These are phyloP conservation scores for Suhomyces pyralidae DNA, from an alignment of 805 yeast species.

Conservation along the genomic window DNA sequence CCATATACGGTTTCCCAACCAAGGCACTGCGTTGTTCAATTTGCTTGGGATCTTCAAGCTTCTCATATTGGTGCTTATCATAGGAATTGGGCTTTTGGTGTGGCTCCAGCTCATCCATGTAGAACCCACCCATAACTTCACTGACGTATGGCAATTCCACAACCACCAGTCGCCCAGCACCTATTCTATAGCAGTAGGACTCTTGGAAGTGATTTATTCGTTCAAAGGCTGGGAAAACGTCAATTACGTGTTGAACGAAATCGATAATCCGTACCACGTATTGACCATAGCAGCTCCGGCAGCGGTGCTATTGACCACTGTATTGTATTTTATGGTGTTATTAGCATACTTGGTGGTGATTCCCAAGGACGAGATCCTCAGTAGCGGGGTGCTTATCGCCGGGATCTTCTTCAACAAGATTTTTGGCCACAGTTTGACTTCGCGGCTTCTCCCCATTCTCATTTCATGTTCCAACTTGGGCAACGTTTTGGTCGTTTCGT, in stretches of 20 bases:
- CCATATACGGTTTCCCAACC: conserved; percentile 48
- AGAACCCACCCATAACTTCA: conserved; percentile 21
- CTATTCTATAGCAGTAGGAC: conserved; percentile 54
- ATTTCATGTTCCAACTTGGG: conserved; percentile 65
- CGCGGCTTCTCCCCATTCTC: conserved; percentile 48
- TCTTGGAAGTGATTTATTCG: conserved; percentile 58
- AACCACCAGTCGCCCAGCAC: conserved; percentile 24
- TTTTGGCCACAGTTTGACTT: conserved; percentile 54
- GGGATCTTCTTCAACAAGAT: conserved; percentile 57
- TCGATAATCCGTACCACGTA: conserved; percentile 54
- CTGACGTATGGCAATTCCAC: conserved; percentile 32
- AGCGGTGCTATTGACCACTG: conserved; percentile 51
- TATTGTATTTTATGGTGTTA: conserved; percentile 54
- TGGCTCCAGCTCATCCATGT: conserved; percentile 27
- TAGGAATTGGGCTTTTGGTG: conserved; percentile 45
- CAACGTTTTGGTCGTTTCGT: conserved; percentile 61
- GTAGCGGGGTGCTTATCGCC: conserved; percentile 62
- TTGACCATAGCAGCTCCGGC: conserved; percentile 59
- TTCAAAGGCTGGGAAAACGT: conserved; percentile 73
- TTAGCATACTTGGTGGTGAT: conserved; percentile 57
- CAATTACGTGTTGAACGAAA: conserved; percentile 59
- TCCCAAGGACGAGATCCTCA: conserved; percentile 43
- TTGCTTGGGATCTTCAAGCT: conserved; percentile 54
- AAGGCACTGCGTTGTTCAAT: conserved; percentile 52
- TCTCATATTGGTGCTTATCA: conserved; percentile 47